A percentile compares a stretch with the other conserved stretches of the same genome.
Conservation (phyloP, 2,329 filamentous ascomycete genomes). For the Boeremia lycopersici region DNA sequence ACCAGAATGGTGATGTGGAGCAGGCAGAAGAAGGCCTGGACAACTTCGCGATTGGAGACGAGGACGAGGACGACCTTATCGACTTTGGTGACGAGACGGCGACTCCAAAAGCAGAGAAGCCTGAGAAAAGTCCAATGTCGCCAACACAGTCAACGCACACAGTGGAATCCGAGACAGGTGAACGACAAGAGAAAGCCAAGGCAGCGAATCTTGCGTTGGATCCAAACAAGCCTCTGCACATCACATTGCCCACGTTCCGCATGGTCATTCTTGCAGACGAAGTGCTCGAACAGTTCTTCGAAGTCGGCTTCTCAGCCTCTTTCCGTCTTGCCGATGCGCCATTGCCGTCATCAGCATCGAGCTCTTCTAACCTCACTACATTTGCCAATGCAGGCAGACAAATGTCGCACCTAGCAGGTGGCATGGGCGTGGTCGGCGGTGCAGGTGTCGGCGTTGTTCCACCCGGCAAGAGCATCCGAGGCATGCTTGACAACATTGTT, state of each 20-base stretch:
- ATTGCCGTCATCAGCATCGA: conserved; percentile 55
- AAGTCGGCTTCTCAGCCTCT: conserved; percentile 90
- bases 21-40: conserved; percentile 46
- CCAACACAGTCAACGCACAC: conserved; percentile 32
- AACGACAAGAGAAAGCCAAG: conserved; percentile 62
- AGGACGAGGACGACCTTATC: conserved; percentile 71
- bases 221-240: conserved; percentile 89
- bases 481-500: conserved; percentile 96
- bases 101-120: conserved; percentile 36
- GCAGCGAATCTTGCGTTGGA: conserved; percentile 89
- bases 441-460: conserved; percentile 61
- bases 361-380: conserved; percentile 78
- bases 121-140: conserved; percentile 36
- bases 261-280: conserved; percentile 99
- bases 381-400: conserved; percentile 71
- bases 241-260: conserved; percentile 95
- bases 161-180: conserved; percentile 32
- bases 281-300: conserved; percentile 94
- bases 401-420: conserved; percentile 48
- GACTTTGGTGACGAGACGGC: conserved; percentile 56
- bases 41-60: conserved; percentile 74
- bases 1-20: conserved; percentile 52
- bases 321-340: conserved; percentile 81
- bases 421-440: conserved; percentile 52
- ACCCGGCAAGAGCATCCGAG: conserved; percentile 77